Evolutionary conservation across 2,329 filamentous ascomycete species (phyloP), one percentile per base, ranked within the genome.

Genomic region (Fusarium sp.): DNA sequence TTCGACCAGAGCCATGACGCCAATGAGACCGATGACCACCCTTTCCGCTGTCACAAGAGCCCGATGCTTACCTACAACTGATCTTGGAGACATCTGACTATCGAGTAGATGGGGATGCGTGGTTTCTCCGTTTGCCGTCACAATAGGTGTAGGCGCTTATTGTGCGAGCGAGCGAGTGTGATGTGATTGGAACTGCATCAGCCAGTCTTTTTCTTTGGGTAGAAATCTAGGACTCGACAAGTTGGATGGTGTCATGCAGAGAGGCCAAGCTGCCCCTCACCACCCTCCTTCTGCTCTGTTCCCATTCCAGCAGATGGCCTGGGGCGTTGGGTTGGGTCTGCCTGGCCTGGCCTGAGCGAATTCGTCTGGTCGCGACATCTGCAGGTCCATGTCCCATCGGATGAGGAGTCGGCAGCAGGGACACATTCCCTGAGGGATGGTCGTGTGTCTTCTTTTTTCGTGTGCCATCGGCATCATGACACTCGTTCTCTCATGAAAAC

Each of bases 161-260:
- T 68, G 59, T 58, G 52, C 61, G 70, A 60, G 62, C 61, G 70
- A 60, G 62, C 32, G 37, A 48, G 67, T 74, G 66, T 72, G 72
- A 74, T 75, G 66, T 72, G 72, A 74, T 75, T 67, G 68, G 45
- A 54, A 68, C 54, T 74, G 72, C 71, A 69, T 41, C 61, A 65
- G 54, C 66, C 66, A 68, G 66, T 68, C 61, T 62, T 63, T 63
- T 52, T 68, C 61, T 62, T 63, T 52, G 65, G 70, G 60, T 63
- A 64, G 62, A 52, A 39, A 45, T 32, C 56, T 71, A 75, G 72
- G 72, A 73, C 72, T 74, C 62, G 59, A 39, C 41, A 63, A 60
- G 68, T 70, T 68, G 66, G 75, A 77, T 79, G 77, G 77, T 79
- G 77, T 78, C 74, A 79, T 79, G 77, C 77, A 79, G 74, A 63